Evolutionary conservation across 768 basidiomycete genomes (phyloP).

Genomic region (Suillus alpinus): DNA sequence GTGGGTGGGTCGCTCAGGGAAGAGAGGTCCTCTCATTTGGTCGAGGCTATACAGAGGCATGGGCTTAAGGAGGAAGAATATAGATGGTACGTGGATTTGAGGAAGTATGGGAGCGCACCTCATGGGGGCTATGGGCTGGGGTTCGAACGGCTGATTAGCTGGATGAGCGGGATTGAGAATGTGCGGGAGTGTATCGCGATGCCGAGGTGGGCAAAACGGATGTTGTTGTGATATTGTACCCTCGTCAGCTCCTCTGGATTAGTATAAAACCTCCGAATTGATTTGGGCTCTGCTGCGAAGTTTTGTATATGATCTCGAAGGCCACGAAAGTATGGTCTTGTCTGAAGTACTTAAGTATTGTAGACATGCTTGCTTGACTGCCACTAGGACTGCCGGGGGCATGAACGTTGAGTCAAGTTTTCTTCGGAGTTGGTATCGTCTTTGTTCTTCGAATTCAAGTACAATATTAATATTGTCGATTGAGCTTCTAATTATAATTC

Average conservation of each 20-base stretch:
- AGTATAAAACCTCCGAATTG: not conserved
- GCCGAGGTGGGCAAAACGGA: conserved; percentile 84
- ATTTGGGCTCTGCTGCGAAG: not conserved
- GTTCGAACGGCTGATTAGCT: conserved; percentile 86
- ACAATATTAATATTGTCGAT: too few relatives aligned
- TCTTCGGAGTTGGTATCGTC: too few relatives aligned
- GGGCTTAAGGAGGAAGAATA: conserved; percentile 40
- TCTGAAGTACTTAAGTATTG: not conserved
- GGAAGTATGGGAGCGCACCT: conserved; percentile 81
- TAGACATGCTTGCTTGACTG: not conserved
- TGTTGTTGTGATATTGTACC: conserved; percentile 50
- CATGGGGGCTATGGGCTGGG: conserved; percentile 97
- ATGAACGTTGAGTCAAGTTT: too few relatives aligned
- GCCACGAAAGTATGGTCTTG: not conserved
- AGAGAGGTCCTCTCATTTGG: conserved; percentile 58
- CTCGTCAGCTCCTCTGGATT: not conserved
- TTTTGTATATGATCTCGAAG: not conserved
- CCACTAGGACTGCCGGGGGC: too few relatives aligned
- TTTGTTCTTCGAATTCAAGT: not conserved
- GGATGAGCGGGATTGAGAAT: conserved; percentile 85
- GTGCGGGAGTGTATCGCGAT: conserved; percentile 92
- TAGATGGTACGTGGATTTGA: conserved; percentile 79
- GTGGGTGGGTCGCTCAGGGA: conserved; percentile 90
- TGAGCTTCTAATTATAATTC: not conserved
- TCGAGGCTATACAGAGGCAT: conserved; percentile 45